Evolutionary conservation across 225 moss, liverwort and hornwort species (phyloP).

Genomic region (Climacium dendroides): DNA sequence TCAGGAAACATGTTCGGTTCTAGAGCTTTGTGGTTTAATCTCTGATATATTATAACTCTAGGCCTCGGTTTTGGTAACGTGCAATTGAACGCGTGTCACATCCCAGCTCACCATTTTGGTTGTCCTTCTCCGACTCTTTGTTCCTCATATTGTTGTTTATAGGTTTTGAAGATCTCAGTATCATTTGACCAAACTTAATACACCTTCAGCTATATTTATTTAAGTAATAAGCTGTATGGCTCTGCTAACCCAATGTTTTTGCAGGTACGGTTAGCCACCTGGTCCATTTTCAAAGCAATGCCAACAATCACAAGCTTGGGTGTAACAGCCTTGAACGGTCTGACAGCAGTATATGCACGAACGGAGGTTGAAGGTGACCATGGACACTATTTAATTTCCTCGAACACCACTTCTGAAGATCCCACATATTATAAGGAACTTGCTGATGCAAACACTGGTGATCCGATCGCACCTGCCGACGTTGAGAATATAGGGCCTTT

Average conservation of each 20-base stretch:
- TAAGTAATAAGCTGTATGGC: neutral
- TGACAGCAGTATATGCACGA: constrained; percentile 43
- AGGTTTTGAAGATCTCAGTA: neutral
- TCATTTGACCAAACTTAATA: neutral
- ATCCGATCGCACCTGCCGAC: constrained; percentile 24
- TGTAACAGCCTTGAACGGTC: constrained; percentile 52
- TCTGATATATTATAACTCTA: neutral
- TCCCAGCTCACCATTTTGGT: neutral
- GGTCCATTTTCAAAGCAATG: constrained; percentile 71
- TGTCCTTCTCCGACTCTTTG: neutral
- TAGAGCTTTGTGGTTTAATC: neutral
- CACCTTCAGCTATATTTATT: neutral
- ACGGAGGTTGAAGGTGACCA: constrained; percentile 13
- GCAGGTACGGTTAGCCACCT: constrained; percentile 56
- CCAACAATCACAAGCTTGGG: constrained; percentile 63
- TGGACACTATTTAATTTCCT: constrained; percentile 19
- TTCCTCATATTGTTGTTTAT: neutral
- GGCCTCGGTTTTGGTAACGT: neutral
- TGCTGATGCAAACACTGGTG: constrained; percentile 47
- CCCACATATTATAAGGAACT: constrained; percentile 38
- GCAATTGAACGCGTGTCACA: neutral
- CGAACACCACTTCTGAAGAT: constrained; percentile 25
- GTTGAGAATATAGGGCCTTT: constrained; percentile 16
- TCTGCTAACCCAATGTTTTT: neutral
- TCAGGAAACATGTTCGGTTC: neutral